Base-by-base conservation (phyloP, 169 alveolate genomes). In the Eimeria maxima region DNA sequence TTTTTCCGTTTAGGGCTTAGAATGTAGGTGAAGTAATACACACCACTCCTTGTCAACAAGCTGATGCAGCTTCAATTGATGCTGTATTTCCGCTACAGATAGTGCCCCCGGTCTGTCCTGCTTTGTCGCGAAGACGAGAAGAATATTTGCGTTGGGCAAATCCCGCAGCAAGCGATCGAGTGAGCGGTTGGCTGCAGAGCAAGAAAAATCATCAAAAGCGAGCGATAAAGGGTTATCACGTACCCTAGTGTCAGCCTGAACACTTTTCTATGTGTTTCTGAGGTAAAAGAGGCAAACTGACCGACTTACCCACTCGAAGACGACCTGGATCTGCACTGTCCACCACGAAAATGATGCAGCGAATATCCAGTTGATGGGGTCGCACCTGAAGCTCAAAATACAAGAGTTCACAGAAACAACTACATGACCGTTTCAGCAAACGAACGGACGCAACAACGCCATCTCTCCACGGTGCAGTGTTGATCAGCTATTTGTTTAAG, bases 251-350 rank as follows among this genome's bases (percentile, higher is more conserved):
- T 33, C 38, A 33, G 38, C 38, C 38, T 33, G 38, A 33, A 33
- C 0, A 33, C 38, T 33, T 33, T 33, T 0, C 38, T 33, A 33
- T 33, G 38, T 33, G 38, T 27, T 55, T 38, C 53, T 76, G 87
- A 42, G 33, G 22, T 24, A 0, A 20, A 42, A 14, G 33, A 42
- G 27, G 53, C 87, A 80, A 80, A 47, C 6, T 38, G 89, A 8
- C 0, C 27, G 29, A 20, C 96, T 42, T 67, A 93, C 96, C 96
- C 38, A 93, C 89, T 11, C 96, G 93, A 4, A 93, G 87, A 20
- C 96, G 91, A 67, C 96, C 96, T 33, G 96, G 96, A 33, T 93
- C 96, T 0, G 96, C 83, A 57, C 96, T 93, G 73, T 93, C 96
- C 44, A 93, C 96, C 80, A 93, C 96, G 87, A 78, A 93, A 53